phyloP scores from a whole-genome alignment of 1,284 basidiomycete species.

The Trametes polyzona region DNA sequence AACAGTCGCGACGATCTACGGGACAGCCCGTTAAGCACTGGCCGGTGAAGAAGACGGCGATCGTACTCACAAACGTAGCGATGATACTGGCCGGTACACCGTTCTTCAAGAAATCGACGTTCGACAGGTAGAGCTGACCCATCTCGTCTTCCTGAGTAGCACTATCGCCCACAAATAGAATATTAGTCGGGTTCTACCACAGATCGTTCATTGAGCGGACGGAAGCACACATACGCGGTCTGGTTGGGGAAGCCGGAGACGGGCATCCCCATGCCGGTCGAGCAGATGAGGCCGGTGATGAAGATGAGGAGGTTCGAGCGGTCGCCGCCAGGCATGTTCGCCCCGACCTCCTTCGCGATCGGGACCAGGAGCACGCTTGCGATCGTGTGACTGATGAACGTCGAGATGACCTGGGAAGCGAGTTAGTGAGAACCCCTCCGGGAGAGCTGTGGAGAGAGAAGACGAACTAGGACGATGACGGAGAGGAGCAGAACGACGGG shows the following conservation, averaged over 20 bases:
- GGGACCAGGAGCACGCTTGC: constrained; percentile 96
- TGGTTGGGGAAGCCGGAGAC: constrained; percentile 98
- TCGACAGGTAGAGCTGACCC: constrained; percentile 85
- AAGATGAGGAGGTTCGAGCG: constrained; percentile 87
- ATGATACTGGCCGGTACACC: constrained; percentile 91
- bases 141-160: constrained; percentile 96
- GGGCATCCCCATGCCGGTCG: constrained; percentile 97
- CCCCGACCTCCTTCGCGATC: constrained; percentile 91
- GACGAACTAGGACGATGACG: constrained; percentile 81
- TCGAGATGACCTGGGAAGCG: constrained; percentile 68
- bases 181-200: neutral
- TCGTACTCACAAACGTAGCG: constrained; percentile 76
- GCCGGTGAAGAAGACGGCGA: constrained; percentile 2
- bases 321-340: constrained; percentile 60
- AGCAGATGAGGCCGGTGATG: constrained; percentile 91
- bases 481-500: constrained; percentile 87
- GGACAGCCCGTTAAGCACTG: constrained; percentile 8
- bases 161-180: constrained; percentile 41
- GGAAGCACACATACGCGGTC: constrained; percentile 76
- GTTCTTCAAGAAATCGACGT: constrained; percentile 91
- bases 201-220: neutral
- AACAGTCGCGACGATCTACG: constrained; percentile 78
- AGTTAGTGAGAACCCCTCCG: neutral
- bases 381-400: constrained; percentile 96
- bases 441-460: constrained; percentile 1